These are phyloP conservation scores for Warburgia ugandensis DNA, from an alignment of 164 flowering plant genomes.

Conservation along the genomic window DNA sequence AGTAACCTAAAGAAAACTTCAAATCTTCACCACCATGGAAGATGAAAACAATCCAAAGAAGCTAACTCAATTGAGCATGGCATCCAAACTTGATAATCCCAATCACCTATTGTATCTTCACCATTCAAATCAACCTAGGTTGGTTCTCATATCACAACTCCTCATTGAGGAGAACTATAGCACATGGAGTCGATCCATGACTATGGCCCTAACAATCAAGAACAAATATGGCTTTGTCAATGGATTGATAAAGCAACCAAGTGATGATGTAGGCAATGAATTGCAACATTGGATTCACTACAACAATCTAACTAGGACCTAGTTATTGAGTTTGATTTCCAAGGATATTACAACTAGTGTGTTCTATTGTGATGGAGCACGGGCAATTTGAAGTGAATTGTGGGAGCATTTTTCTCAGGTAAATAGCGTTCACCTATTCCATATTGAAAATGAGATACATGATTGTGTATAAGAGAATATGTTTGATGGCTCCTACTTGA, in stretches of 20 bases:
- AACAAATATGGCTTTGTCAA: background rate
- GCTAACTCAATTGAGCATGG: too few species aligned
- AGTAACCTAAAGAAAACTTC: too few species aligned
- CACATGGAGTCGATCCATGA: constrained; percentile 5
- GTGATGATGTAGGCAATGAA: background rate
- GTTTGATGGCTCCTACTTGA: background rate
- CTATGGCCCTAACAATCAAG: background rate
- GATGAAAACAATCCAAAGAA: background rate
- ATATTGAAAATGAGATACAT: constrained; percentile 6
- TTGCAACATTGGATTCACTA: background rate
- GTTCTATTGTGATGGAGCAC: background rate
- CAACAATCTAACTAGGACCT: constrained; percentile 4
- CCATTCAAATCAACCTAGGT: constrained; percentile 1
- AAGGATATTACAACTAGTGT: background rate
- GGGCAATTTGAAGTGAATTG: background rate
- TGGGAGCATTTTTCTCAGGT: constrained; percentile 3
- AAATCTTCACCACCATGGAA: too few species aligned
- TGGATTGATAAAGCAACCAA: background rate
- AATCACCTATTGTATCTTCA: background rate
- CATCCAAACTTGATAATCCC: too few species aligned
- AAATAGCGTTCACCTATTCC: too few species aligned
- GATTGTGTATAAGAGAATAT: constrained; percentile 3
- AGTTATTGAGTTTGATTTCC: constrained; percentile 4
- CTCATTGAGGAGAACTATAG: background rate
- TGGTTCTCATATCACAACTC: background rate